Conservation (phyloP, 2,329 filamentous ascomycete genomes). For the Aspergillus luchuensis region DNA sequence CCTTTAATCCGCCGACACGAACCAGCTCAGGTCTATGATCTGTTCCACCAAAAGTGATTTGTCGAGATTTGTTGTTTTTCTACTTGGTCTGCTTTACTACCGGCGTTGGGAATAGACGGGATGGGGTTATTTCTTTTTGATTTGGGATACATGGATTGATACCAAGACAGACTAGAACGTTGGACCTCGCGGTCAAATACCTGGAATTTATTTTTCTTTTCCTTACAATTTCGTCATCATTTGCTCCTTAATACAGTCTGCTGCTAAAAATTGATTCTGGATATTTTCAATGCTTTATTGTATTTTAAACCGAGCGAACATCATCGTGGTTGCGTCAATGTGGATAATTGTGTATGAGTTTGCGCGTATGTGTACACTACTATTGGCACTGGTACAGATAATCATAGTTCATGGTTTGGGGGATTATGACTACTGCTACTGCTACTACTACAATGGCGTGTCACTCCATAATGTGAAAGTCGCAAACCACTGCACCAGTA, state of each 20-base stretch:
- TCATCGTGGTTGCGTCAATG: slow-evolving; percentile 20
- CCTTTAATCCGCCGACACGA: slow-evolving; percentile 24
- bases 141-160: slow-evolving; percentile 42
- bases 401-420: neutral
- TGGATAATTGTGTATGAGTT: slow-evolving; percentile 24
- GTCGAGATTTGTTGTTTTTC: slow-evolving; percentile 10
- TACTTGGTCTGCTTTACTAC: slow-evolving; percentile 23
- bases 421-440: slow-evolving; percentile 2
- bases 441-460: slow-evolving; percentile 19
- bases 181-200: slow-evolving; percentile 41
- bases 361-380: slow-evolving; percentile 18
- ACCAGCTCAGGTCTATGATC: slow-evolving; percentile 21
- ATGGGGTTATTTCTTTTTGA: slow-evolving; percentile 25
- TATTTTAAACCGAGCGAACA: slow-evolving; percentile 10
- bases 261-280: neutral
- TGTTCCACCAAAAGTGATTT: slow-evolving; percentile 30
- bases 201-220: slow-evolving; percentile 22
- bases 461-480: neutral
- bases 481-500: slow-evolving; percentile 6
- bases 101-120: slow-evolving; percentile 45
- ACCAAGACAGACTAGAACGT: slow-evolving; percentile 43
- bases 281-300: slow-evolving; percentile 14
- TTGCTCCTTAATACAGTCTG: slow-evolving; percentile 3
- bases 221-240: slow-evolving; percentile 20
- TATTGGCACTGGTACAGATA: neutral